Conservation (phyloP, 768 basidiomycete genomes). For the Coprinopsis sp. region DNA sequence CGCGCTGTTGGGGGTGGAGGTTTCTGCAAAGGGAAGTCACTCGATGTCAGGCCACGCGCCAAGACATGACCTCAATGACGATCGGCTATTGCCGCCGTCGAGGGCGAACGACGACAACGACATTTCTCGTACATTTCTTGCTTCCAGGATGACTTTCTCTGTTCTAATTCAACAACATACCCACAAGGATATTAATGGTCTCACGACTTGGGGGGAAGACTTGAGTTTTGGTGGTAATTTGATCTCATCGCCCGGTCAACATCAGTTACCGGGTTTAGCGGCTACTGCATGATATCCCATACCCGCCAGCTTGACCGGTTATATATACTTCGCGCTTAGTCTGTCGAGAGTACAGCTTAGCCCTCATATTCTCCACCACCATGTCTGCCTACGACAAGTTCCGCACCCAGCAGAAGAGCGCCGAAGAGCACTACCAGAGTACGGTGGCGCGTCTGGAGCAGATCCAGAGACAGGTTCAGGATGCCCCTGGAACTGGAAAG, state of each 20-base stretch:
- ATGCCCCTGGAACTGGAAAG: slow-evolving; percentile 46
- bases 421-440: slow-evolving; percentile 52
- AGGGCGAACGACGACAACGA: background rate
- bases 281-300: background rate
- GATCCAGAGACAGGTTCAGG: slow-evolving; percentile 64
- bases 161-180: too few relatives aligned
- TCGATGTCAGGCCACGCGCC: background rate
- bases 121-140: background rate
- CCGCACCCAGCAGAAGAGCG: slow-evolving; percentile 19
- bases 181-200: too few relatives aligned
- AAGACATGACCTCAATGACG: too few relatives aligned
- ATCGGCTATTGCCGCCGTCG: background rate
- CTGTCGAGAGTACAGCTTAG: background rate
- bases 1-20: background rate
- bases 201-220: too few relatives aligned
- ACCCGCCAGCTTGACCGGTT: background rate
- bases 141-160: too few relatives aligned
- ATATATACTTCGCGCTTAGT: background rate
- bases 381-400: slow-evolving; percentile 37
- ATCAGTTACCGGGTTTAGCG: slow-evolving; percentile 5
- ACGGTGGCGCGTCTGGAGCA: slow-evolving; percentile 63
- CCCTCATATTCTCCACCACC: slow-evolving; percentile 6
- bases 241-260: background rate
- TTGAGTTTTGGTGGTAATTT: too few relatives aligned
- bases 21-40: background rate